Evolutionary conservation across 371 early-diverging fungal genomes (phyloP).

Genomic region (Zychaea mexicana): DNA sequence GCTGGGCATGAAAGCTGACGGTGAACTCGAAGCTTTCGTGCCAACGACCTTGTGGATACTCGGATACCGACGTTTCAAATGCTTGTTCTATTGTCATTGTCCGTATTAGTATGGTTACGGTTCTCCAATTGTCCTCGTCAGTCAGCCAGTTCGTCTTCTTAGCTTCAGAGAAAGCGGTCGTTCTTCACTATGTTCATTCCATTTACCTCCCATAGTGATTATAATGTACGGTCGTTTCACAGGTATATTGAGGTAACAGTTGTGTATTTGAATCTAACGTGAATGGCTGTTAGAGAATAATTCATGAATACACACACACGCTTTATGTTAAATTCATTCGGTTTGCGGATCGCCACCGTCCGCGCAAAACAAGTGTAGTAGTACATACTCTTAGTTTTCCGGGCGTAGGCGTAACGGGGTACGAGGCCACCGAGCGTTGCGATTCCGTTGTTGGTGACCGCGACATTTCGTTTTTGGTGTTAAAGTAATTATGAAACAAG

Average conservation of each 20-base stretch:
- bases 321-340: no score
- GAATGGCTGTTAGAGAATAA: no score
- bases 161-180: no score
- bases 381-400: slow-evolving; percentile 16
- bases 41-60: slow-evolving; percentile 67
- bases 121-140: no score
- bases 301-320: no score
- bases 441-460: neutral
- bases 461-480: neutral
- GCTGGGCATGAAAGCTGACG: slow-evolving; percentile 77
- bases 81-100: slow-evolving; percentile 67
- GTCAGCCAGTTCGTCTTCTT: neutral
- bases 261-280: slow-evolving; percentile 39
- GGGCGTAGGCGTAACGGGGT: neutral
- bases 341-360: no score
- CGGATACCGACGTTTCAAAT: slow-evolving; percentile 68
- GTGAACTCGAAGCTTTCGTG: slow-evolving; percentile 75
- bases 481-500: no score
- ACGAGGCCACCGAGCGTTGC: neutral
- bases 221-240: slow-evolving; percentile 44
- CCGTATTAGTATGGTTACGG: no score
- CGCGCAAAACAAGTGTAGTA: neutral
- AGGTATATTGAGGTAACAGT: slow-evolving; percentile 39
- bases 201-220: slow-evolving; percentile 47
- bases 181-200: neutral